Conservation (phyloP, 164 flowering plant genomes). For the Stephania japonica region DNA sequence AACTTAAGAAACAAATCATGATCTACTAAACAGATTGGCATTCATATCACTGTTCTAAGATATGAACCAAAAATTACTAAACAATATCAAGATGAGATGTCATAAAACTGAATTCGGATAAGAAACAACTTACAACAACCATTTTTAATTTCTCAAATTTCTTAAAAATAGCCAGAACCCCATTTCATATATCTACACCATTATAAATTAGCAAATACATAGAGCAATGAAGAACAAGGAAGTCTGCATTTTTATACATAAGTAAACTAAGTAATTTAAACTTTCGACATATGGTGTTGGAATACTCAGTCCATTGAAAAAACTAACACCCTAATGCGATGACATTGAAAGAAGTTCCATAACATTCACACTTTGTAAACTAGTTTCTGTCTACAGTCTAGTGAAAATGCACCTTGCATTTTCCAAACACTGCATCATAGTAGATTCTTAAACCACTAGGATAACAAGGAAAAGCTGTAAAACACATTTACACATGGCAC, state of each 20-base stretch:
- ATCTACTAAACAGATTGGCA: neutral
- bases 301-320: neutral
- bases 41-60: neutral
- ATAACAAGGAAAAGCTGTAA: neutral
- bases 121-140: neutral
- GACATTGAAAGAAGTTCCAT: neutral
- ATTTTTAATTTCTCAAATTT: no score
- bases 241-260: neutral
- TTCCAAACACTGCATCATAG: neutral
- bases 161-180: neutral
- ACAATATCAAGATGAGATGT: neutral
- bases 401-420: neutral
- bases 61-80: no score
- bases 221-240: neutral
- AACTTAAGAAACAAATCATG: neutral
- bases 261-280: neutral
- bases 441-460: neutral
- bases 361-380: neutral
- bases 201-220: neutral
- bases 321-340: neutral
- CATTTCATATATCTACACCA: neutral
- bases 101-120: neutral
- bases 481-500: neutral
- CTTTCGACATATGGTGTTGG: neutral
- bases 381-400: neutral